A percentile compares a stretch with the other conserved stretches of the same genome.
Conservation (phyloP, 75 land plant genomes). For the Cupressus sempervirens region DNA sequence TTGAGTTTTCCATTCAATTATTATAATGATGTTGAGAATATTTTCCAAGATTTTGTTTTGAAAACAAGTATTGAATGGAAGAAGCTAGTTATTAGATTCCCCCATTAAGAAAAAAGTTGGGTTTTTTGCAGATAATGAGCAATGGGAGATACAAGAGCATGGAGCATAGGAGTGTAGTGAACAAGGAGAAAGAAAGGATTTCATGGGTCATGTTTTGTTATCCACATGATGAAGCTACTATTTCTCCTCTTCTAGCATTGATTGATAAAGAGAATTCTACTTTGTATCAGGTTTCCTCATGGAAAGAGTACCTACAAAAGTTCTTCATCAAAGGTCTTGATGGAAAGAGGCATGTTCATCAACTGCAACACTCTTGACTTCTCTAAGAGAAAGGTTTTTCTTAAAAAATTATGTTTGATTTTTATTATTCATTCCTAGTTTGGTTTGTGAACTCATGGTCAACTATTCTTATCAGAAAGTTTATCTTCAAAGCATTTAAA, state of each 20-base stretch:
- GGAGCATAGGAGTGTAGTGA: background rate
- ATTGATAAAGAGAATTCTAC: constrained; percentile 20
- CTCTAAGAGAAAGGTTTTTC: no score
- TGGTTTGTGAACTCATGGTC: no score
- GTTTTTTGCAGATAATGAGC: background rate
- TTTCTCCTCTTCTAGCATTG: constrained; percentile 31
- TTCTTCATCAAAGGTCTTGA: constrained; percentile 16
- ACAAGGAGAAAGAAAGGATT: background rate
- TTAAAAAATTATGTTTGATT: no score
- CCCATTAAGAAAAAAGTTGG: no score
- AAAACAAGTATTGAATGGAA: background rate
- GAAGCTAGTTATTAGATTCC: no score
- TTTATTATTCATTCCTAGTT: no score
- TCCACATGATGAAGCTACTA: background rate
- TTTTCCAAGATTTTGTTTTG: no score
- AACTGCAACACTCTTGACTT: background rate
- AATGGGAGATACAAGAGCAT: background rate
- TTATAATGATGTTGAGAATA: no score
- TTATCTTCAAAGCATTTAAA: no score
- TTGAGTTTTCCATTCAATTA: no score
- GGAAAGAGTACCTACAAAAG: constrained; percentile 13
- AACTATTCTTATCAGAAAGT: no score
- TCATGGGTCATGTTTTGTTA: background rate
- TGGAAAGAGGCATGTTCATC: constrained; percentile 17
- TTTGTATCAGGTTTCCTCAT: constrained; percentile 16